These are phyloP conservation scores for Nothopassalora personata DNA, from an alignment of 2,329 filamentous ascomycete species.

Conservation along the genomic window DNA sequence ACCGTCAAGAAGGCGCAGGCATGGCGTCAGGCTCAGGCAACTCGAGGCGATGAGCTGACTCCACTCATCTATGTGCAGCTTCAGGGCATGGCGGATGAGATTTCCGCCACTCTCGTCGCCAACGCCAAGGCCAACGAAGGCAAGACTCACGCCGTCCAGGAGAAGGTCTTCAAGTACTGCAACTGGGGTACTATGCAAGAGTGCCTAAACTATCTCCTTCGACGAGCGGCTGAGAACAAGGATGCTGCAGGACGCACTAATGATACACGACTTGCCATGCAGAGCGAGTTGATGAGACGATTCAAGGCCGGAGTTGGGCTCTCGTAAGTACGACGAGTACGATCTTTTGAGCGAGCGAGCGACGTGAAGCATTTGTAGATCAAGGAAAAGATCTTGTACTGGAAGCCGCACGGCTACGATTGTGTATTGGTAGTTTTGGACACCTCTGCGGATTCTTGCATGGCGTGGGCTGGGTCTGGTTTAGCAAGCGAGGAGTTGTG, in stretches of 20 bases:
- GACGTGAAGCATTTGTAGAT: background rate
- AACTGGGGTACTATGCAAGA: slow-evolving; percentile 58
- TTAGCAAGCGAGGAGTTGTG: background rate
- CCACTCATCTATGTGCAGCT: slow-evolving; percentile 68
- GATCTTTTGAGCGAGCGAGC: background rate
- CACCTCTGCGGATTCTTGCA: background rate
- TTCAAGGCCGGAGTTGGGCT: slow-evolving; percentile 19
- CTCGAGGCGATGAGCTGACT: slow-evolving; percentile 39
- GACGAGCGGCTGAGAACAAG: slow-evolving; percentile 56
- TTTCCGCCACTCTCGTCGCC: slow-evolving; percentile 57
- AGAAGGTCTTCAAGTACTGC: slow-evolving; percentile 51
- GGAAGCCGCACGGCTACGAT: background rate
- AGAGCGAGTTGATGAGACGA: slow-evolving; percentile 39
- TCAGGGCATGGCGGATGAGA: slow-evolving; percentile 93
- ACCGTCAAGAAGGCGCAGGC: slow-evolving; percentile 56
- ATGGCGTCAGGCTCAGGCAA: slow-evolving; percentile 44
- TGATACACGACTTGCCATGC: slow-evolving; percentile 49
- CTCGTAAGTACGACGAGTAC: slow-evolving; percentile 6
- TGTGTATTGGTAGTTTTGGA: background rate
- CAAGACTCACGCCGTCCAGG: slow-evolving; percentile 33
- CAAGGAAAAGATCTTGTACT: background rate
- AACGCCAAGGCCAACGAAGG: slow-evolving; percentile 35
- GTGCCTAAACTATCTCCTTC: slow-evolving; percentile 70
- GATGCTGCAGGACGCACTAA: slow-evolving; percentile 54
- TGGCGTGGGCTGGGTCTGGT: background rate